Percentiles rank a stretch among this genome's conserved stretches.
These are phyloP conservation scores for Helianthus tuberosus DNA, from an alignment of 129 eudicot species.

Conservation along the genomic window DNA sequence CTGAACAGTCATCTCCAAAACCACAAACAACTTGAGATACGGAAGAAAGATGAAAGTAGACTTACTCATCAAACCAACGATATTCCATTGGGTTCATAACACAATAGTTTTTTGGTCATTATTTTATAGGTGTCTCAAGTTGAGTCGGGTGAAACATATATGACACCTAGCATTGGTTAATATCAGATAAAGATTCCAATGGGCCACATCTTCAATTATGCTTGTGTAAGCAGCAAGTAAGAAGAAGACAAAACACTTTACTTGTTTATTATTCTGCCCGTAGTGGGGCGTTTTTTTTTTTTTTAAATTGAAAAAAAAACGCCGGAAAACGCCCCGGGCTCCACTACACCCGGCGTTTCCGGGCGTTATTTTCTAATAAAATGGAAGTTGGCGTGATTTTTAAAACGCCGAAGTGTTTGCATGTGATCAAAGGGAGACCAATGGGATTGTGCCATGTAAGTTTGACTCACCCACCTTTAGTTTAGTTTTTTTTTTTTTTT, in stretches of 20 bases:
- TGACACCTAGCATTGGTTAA: background rate
- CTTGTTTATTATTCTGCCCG: no score
- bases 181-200: background rate
- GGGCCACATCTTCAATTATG: background rate
- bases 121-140: background rate
- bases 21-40: background rate
- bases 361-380: no score
- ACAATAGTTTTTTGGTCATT: conserved; percentile 19
- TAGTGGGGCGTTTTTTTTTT: no score
- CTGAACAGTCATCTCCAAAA: background rate
- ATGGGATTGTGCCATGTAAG: no score
- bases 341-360: no score
- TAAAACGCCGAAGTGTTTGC: no score
- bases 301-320: no score
- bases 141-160: background rate
- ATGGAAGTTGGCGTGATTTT: no score
- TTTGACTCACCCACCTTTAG: no score
- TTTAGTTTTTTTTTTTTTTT: no score
- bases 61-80: conserved; percentile 94
- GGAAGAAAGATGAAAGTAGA: conserved; percentile 26
- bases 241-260: background rate
- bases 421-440: no score
- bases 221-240: background rate
- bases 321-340: no score
- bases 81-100: conserved; percentile 77